Percentiles rank a stretch among this genome's conserved stretches.
Evolutionary conservation across 345 rosid genomes (phyloP).

Genomic region (Eucalyptus camaldulensis): DNA sequence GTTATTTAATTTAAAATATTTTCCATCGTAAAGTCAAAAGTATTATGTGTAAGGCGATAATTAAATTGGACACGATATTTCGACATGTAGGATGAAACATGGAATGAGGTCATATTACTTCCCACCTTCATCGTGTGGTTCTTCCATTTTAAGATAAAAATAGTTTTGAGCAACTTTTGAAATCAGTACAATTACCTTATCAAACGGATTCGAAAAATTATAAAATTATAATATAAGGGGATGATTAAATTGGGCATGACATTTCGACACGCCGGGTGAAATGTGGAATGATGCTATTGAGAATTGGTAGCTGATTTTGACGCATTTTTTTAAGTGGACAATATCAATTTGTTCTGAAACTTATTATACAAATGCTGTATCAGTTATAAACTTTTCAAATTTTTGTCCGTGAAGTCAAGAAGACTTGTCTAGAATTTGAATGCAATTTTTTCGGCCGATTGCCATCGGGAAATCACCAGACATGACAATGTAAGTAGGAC

Average conservation of each 20-base stretch:
- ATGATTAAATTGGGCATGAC: neutral
- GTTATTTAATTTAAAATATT: no score
- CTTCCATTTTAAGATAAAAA: no score
- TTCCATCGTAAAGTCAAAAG: neutral
- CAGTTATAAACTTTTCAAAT: no score
- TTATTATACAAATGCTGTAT: no score
- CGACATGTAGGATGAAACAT: rapidly evolving
- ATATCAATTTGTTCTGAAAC: neutral
- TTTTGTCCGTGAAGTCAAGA: no score
- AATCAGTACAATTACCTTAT: no score
- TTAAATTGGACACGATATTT: neutral
- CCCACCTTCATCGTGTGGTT: no score
- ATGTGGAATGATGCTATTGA: neutral
- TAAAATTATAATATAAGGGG: no score
- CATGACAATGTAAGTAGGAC: neutral
- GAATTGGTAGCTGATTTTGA: neutral
- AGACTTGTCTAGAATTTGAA: no score
- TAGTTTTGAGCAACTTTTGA: no score
- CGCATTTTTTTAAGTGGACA: neutral
- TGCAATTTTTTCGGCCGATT: no score
- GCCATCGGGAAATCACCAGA: neutral
- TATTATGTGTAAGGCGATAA: neutral
- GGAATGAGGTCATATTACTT: neutral
- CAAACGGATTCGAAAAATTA: no score
- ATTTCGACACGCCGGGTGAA: rapidly evolving